Evolutionary conservation across 2,329 filamentous ascomycete genomes (phyloP), one percentile per base, ranked within the genome.

Genomic region (Colletotrichum caudatum): DNA sequence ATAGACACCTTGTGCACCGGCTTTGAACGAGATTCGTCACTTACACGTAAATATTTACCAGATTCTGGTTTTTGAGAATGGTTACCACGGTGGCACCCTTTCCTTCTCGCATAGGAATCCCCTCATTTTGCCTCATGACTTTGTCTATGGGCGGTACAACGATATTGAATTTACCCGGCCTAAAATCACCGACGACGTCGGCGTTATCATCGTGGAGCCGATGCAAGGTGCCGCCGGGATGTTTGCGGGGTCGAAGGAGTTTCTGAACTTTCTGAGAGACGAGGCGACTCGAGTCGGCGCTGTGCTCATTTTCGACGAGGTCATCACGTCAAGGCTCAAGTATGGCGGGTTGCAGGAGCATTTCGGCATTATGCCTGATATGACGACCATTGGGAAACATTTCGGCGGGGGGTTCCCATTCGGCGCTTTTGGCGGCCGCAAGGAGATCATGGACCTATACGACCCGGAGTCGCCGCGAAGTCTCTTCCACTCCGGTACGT

Each of bases 261-360:
- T 92, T 74, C 57, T 74, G 23, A 59, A 60, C 4, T 67, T 73
- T 26, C 66, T 74, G 44, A 50, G 71, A 14, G 60, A 70, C 23
- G 73, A 73, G 29, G 66, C 73, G 1, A 73, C 63, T 3, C 66
- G 73, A 7, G 26, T 70, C 46, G 87, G 86, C 1, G 87, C 88
- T 0, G 69, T 93, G 0, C 85, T 94, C 74, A 89, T 94, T 46
- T 81, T 92, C 18, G 92, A 94, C 77, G 92, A 94, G 79, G 91
- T 93, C 7, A 91, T 92, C 86, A 92, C 91, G 0, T 91, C 88
- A 4, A 84, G 91, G 2, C 79, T 92, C 37, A 79, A 83, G 23
- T 81, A 81, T 1, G 80, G 83, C 8, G 90, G 91, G 0, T 77
- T 90, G 3, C 83, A 85, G 7, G 76, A 78, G 2, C 71, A 80